Evolutionary conservation across 2,329 filamentous ascomycete genomes (phyloP), one percentile per base, ranked within the genome.

Genomic region (Zymoseptoria brevis): DNA sequence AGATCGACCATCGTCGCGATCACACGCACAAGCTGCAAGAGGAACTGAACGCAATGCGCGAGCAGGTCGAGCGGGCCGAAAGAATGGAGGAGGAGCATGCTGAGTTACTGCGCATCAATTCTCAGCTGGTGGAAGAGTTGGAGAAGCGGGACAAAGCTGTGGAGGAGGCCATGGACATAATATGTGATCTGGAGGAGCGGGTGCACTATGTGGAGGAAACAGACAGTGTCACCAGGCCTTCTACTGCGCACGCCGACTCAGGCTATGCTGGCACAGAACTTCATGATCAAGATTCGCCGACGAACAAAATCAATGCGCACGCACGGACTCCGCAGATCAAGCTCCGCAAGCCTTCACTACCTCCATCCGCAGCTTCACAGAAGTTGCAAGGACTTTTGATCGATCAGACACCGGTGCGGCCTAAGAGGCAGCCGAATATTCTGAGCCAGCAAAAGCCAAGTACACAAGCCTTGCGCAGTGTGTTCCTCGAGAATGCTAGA

Each of bases 131-230:
- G 19, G 71, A 75, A 2, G 85, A 88, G 69, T 69, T 89, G 56
- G 83, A 87, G 63, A 85, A 85, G 73, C 79, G 86, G 19, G 87
- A 90, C 71, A 84, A 84, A 68, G 87, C 87, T 4, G 79, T 90
- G 1, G 83, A 86, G 62, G 86, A 90, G 67, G 87, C 87, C 3
- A 85, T 89, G 5, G 78, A 80, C 26, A 84, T 89, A 76, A 90
- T 90, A 63, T 81, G 87, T 55, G 76, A 77, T 22, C 74, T 89
- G 16, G 87, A 90, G 69, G 80, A 82, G 16, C 69, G 66, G 48
- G 60, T 72, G 8, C 60, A 66, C 22, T 64, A 67, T 19, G 49
- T 70, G 52, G 63, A 68, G 57, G 64, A 67, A 48, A 62, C 63
- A 16, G 56, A 57, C 19, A 69, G 57, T 57, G 62, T 63, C n/a